Evolutionary conservation across 2,329 filamentous ascomycete genomes (phyloP), one percentile per base, ranked within the genome.

Genomic region (Dichotomopilus funicola): DNA sequence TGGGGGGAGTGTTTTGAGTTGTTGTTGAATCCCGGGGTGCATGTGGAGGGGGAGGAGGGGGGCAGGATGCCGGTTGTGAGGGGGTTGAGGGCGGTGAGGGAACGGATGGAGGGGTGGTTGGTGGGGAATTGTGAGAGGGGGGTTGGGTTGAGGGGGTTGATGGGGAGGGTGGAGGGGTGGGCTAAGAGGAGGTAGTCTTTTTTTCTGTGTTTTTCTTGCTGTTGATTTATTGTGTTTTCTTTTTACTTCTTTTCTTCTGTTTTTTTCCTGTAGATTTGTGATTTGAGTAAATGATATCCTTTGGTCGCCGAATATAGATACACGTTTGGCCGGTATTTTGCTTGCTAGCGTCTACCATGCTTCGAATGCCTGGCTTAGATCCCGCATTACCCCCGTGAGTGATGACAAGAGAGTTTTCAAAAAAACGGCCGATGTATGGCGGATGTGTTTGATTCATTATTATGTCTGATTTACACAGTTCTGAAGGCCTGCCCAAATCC

Each of bases 1-100:
- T 99, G 94, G 94, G 73, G 68, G 2, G 84, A 88, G 58, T 85
- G 87, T 48, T 95, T 99, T 69, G 87, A 91, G 61, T 65, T 97
- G 56, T 73, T 97, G 61, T 76, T 99, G 44, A 99, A 99, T 70
- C 91, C 92, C 0, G 78, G 80, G 2, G 78, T 77, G 56, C 83
- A 85, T 70, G 71, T 81, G n/a, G 79, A 80, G 8, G 74, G 67
- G 1, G 91, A 91, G 70, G 83, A 85, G 34, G 82, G 77, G 1
- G 72, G 69, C n/a, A 79, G 72, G 62, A 78, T 96, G 79, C 92
- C 92, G 0, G 80, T 92, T 4, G 69, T 88, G 56, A 83, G 76
- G 66, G 82, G 86, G 1, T 83, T 96, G 83, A 80, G 77, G 63
- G 69, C 67, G 34, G 76, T 88, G 10, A 78, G 92, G 59, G 83